phyloP scores from a whole-genome alignment of 2,329 filamentous ascomycete genomes.

The Trichophaea hybrida region DNA sequence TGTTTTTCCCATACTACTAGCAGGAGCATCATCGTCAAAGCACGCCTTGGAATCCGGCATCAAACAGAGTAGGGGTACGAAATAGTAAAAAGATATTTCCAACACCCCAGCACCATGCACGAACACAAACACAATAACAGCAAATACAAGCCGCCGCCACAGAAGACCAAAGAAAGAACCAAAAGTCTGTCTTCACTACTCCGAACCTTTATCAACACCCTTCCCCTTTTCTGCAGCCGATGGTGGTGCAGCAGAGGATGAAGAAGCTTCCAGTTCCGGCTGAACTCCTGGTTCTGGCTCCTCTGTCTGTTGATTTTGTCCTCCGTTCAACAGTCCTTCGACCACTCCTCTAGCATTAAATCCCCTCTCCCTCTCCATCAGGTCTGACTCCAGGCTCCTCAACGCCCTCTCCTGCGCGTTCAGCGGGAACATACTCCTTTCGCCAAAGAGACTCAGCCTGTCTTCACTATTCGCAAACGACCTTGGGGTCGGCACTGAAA shows the following conservation, averaged over 20 bases:
- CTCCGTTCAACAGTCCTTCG: conserved; percentile 11
- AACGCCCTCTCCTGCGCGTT: conserved; percentile 13
- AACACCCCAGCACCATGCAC: not conserved
- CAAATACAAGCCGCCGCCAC: not conserved
- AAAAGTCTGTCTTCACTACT: not conserved
- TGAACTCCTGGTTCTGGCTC: not conserved
- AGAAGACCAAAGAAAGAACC: not conserved
- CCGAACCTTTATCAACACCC: not conserved
- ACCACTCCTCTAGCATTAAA: conserved; percentile 10
- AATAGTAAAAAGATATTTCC: not conserved
- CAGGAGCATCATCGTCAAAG: too few species aligned
- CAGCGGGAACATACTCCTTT: conserved; percentile 13
- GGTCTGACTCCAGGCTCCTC: conserved; percentile 10
- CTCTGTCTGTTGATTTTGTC: not conserved
- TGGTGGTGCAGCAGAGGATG: not conserved
- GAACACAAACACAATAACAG: not conserved
- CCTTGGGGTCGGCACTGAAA: not conserved
- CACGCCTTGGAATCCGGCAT: too few species aligned
- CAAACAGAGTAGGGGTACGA: not conserved
- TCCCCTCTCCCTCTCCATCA: conserved; percentile 11
- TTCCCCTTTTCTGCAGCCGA: not conserved
- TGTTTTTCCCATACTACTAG: too few species aligned
- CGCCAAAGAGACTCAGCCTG: conserved; percentile 13
- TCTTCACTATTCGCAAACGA: not conserved
- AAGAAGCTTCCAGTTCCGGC: not conserved